phyloP scores from a whole-genome alignment of 176 grass and related monocot genomes.

The Oryza nivara region DNA sequence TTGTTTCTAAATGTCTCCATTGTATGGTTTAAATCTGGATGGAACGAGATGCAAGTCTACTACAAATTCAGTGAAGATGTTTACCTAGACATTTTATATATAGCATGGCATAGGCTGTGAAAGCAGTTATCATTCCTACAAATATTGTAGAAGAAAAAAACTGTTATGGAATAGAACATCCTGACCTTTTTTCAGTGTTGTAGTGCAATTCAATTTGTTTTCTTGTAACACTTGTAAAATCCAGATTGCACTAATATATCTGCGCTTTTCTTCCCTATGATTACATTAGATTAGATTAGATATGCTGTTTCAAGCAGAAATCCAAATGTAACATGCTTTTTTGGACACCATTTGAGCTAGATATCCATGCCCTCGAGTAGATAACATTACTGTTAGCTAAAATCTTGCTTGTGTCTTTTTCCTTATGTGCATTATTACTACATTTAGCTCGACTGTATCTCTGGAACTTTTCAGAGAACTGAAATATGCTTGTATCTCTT shows the following conservation, averaged over 20 bases:
- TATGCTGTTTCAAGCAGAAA: neutral
- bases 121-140: no score
- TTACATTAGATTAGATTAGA: neutral
- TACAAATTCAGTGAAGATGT: neutral
- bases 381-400: neutral
- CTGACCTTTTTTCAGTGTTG: neutral
- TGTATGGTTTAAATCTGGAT: neutral
- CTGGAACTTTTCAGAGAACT: neutral
- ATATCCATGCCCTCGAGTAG: neutral
- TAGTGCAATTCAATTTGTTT: neutral
- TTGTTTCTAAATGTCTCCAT: neutral
- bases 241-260: neutral
- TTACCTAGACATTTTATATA: neutral
- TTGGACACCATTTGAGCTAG: neutral
- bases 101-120: neutral
- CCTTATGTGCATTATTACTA: neutral
- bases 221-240: neutral
- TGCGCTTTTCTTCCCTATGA: neutral
- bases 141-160: neutral
- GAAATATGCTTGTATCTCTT: constrained; percentile 1
- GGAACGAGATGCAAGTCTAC: neutral
- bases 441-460: neutral
- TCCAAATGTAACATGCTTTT: neutral
- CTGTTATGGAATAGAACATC: neutral
- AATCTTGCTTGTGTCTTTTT: neutral